Evolutionary conservation across 345 rosid genomes (phyloP), one percentile per base, ranked within the genome.

Genomic region (Linum trigynum): DNA sequence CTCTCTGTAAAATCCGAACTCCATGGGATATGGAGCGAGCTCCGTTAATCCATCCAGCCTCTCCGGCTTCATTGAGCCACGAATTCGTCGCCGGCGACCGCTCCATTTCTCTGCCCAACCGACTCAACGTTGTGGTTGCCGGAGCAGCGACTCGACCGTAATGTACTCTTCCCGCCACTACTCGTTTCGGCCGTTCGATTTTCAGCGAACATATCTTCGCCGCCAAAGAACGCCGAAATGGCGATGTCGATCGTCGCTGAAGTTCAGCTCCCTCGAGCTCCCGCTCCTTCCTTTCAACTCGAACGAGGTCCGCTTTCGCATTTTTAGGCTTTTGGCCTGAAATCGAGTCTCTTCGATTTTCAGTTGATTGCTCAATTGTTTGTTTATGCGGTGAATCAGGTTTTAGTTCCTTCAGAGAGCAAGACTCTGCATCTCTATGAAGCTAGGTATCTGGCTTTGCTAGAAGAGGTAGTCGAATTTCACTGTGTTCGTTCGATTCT

Each of bases 391-490:
- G 62, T 53, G 55, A 61, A 51, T 62, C 77, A 89, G 96, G 88
- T 87, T 66, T 81, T 89, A 67, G 83, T 89, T 36, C 96, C 94
- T 45, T 78, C 89, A 3, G 96, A 89, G 88, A 84, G 75, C 51
- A 89, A 89, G 79, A 75, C 73, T 17, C 69, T 89, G 74, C 91
- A 89, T 81, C 65, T 89, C 32, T 87, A 83, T 62, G 94, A 89
- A 78, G 94, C 96, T 59, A 78, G 89, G 68, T 86, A 85, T 73
- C 68, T 87, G 68, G 80, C 94, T 67, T 56, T 87, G 69, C 82
- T 89, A 65, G 94, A 89, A 67, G 89, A 86, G 89, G 96, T 86
- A 86, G 16, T 5, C 35, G 5, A n/a, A 17, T 55, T 7, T 41
- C 23, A 48, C 53, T 67, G 4, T 38, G 15, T 61, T 51, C 3